Evolutionary conservation across 2,329 filamentous ascomycete genomes (phyloP), one percentile per base, ranked within the genome.

Genomic region (Mariannaea elegans): DNA sequence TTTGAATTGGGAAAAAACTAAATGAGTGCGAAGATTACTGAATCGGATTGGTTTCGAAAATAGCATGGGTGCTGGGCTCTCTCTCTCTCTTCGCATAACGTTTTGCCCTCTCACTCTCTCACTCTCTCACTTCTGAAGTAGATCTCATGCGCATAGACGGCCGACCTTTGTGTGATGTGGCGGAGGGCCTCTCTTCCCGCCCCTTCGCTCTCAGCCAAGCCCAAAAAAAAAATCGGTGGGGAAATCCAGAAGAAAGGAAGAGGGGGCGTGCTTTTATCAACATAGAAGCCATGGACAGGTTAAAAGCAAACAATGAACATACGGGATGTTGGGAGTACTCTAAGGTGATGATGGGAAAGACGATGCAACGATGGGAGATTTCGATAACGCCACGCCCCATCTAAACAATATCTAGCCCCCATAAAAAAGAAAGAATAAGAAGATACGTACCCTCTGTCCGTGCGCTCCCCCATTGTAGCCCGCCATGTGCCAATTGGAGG

Each of bases 31-130:
- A 57, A 45, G 61, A 31, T 52, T 57, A 58, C 62, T 62, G 56
- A 55, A 61, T 65, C 14, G 59, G 61, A 69, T 53, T 66, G 57
- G 19, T 16, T 34, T 39, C n/a, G 36, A 59, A 48, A 58, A 54
- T 55, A 50, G 58, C n/a, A n/a, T n/a, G n/a, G n/a, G n/a, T n/a
- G n/a, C n/a, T n/a, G n/a, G n/a, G n/a, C n/a, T n/a, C n/a, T 48
- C 36, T 34, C 39, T 34, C 44, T 48, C 61, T 39, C 59, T 50
- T 12, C 19, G 10, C 39, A 23, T 18, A 23, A 21, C 18, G 6
- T 39, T 39, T 39, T 18, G 2, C 14, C 12, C n/a, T 38, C 18
- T n/a, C 14, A 18, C 9, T 21, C 16, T 41, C 16, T 41, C 38
- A 21, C 10, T 21, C 9, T 27, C 9, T 9, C 24, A 27, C 24